Evolutionary conservation across 2,329 filamentous ascomycete species (phyloP), one percentile per base, ranked within the genome.

Genomic region (Sclerotinia nivalis): DNA sequence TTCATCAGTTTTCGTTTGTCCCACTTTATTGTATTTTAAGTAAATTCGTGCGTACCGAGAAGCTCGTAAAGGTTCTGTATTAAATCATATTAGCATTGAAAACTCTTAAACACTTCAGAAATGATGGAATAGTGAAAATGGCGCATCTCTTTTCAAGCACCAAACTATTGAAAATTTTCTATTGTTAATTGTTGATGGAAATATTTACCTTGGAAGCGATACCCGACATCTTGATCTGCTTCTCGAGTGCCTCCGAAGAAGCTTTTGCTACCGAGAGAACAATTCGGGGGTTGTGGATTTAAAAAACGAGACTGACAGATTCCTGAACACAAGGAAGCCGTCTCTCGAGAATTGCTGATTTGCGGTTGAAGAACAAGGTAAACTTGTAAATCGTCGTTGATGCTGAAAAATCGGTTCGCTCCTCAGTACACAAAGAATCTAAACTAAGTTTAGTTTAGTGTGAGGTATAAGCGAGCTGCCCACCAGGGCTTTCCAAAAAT

Each of bases 1-100:
- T 66, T 71, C 58, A 71, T 79, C 71, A 79, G 76, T 76, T 40
- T 72, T 73, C 73, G 70, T 73, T 73, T 72, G 71, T 72, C 70
- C 69, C 73, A 72, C 40, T 43, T 15, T 59, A 68, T 68, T 72
- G 69, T 73, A 69, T 71, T 61, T 72, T 65, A 64, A 65, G 59
- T 54, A 70, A 56, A 66, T 73, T 74, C 76, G 83, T 80, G 69
- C 75, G 71, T 97, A 98, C 96, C 95, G 88, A 99, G 93, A 86
- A 97, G 91, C 88, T 96, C 95, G 88, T 92, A 98, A 81, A 92
- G 90, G 88, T 99, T 99, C 96, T 98, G 79, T 76, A 74, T 74
- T 76, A 64, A 70, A 72, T 68, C 61, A 72, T 72, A 76, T 85
- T 76, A 86, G 82, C 76, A 45, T 43, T 55, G 60, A 28, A 50